Evolutionary conservation across 352 stramenopile genomes (phyloP), one percentile per base, ranked within the genome.

Genomic region (Phytophthora cactorum): DNA sequence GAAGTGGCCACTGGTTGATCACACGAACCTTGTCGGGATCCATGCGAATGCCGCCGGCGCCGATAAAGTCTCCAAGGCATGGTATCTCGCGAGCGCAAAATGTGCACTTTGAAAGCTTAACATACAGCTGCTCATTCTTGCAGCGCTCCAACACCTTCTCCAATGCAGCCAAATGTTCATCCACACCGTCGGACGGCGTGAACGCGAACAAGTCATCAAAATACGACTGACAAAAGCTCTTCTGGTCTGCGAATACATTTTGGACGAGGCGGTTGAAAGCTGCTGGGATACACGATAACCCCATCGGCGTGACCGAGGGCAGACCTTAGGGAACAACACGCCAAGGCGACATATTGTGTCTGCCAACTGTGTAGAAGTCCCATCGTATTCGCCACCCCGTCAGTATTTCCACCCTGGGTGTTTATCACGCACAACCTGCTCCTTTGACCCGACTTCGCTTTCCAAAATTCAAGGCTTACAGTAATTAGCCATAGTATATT

Each of bases 121-220:
- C 22, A 10, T 55, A 63, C 14, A 62, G 12, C 4, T 62, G 15
- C 15, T 62, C 2, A 14, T 62, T 14, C 12, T 25, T n/a, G 29
- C 15, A 62, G 29, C 56, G 29, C 12, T 27, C 14, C 10, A 55
- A 8, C 12, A 63, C 56, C 22, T 50, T 53, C 1, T 38, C 32
- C 2, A 55, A 25, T 5, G 56, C 56, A 5, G 4, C 44, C 6
- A 41, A 31, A 43, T 55, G 32, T 2, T 63, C 3, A 34, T 6
- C 29, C 29, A 34, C 3, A 34, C 56, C 4, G 31, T 49, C n/a
- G n/a, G n/a, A n/a, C n/a, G n/a, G n/a, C n/a, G n/a, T n/a, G 1
- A 63, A 63, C 15, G 56, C 34, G 22, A 63, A 63, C 2, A 56
- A 10, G 10, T 63, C 45, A 38, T 56, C 17, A 56, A 56, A 56